Evolutionary conservation across 805 yeast species (phyloP).

Genomic region (Geotrichum ghanense): DNA sequence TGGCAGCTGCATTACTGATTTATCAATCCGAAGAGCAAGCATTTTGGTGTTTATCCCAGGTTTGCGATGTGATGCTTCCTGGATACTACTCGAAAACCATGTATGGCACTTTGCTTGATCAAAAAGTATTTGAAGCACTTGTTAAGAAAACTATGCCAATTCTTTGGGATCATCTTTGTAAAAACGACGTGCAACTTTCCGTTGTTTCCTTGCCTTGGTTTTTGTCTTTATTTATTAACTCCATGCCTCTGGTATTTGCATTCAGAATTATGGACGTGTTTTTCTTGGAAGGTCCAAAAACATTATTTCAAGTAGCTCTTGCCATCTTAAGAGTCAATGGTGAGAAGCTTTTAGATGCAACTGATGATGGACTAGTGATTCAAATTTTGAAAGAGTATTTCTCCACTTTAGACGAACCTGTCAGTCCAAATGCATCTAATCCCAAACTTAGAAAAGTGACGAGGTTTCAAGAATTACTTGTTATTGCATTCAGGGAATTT

Average conservation of each 20-base stretch:
- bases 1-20: constrained; percentile 38
- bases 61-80: constrained; percentile 81
- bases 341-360: constrained; percentile 63
- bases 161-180: constrained; percentile 68
- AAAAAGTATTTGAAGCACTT: constrained; percentile 81
- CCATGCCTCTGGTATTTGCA: constrained; percentile 92
- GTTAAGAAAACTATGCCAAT: constrained; percentile 86
- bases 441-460: constrained; percentile 57
- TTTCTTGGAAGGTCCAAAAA: constrained; percentile 79
- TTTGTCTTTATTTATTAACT: constrained; percentile 72
- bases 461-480: constrained; percentile 79
- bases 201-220: constrained; percentile 97
- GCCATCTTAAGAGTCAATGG: constrained; percentile 87
- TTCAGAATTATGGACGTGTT: constrained; percentile 84
- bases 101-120: constrained; percentile 95
- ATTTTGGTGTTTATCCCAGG: constrained; percentile 74
- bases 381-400: constrained; percentile 78
- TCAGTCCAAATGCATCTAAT: constrained; percentile 60
- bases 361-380: constrained; percentile 88
- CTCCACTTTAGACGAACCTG: constrained; percentile 61
- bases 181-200: constrained; percentile 78
- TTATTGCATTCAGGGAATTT: constrained; percentile 88
- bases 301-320: constrained; percentile 83
- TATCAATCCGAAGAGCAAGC: constrained; percentile 93
- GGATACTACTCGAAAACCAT: constrained; percentile 95